Conservation (phyloP, 1,284 basidiomycete species). For the Pseudozyma hubeiensis region DNA sequence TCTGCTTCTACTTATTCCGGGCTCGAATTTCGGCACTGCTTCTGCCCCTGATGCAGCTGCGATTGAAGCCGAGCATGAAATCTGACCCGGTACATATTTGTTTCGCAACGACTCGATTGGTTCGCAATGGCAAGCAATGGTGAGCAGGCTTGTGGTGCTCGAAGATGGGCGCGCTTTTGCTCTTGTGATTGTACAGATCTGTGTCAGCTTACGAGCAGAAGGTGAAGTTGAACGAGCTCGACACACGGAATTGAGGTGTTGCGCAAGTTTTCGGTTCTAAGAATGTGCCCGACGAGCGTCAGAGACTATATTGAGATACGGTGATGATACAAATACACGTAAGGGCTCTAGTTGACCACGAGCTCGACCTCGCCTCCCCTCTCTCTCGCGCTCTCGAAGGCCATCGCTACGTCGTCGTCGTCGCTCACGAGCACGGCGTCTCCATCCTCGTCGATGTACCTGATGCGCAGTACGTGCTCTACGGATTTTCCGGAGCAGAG, state of each 20-base stretch:
- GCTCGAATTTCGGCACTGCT: background rate
- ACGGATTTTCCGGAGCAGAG: constrained; percentile 69
- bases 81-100: background rate
- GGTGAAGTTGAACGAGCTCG: no score
- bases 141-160: no score
- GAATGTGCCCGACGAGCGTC: background rate
- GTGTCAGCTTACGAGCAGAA: no score
- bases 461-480: constrained; percentile 38
- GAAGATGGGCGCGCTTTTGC: no score
- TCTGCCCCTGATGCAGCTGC: background rate
- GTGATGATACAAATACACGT: background rate
- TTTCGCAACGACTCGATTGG: background rate
- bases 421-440: constrained; percentile 63
- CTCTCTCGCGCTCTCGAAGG: constrained; percentile 47
- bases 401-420: constrained; percentile 67
- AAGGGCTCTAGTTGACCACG: constrained; percentile 18
- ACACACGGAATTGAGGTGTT: no score
- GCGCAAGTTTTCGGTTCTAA: no score
- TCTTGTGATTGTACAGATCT: no score
- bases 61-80: background rate
- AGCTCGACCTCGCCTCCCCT: constrained; percentile 50
- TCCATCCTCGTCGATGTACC: constrained; percentile 66
- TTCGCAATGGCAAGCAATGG: background rate
- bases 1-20: background rate
- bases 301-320: background rate